A percentile compares a stretch with the other conserved stretches of the same genome.
Conservation (phyloP, 345 rosid species). For the Populus tremula region DNA sequence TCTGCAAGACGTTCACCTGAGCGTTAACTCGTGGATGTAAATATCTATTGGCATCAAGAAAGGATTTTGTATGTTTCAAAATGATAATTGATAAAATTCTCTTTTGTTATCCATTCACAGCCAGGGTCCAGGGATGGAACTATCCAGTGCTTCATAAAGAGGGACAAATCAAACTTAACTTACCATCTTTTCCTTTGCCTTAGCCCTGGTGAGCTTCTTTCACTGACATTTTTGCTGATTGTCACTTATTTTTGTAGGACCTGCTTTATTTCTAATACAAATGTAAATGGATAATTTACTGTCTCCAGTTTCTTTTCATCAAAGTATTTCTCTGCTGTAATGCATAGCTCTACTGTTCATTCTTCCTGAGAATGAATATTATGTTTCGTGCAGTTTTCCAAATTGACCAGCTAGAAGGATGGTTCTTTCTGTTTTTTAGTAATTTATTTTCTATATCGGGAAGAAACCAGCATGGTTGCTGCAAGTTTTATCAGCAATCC, state of each 20-base stretch:
- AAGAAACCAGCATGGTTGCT: not conserved
- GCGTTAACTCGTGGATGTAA: not conserved
- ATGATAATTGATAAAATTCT: conserved; percentile 12
- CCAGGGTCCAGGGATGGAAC: conserved; percentile 82
- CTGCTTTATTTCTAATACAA: not conserved
- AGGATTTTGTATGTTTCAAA: not conserved
- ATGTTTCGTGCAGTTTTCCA: not conserved
- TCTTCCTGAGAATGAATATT: not conserved
- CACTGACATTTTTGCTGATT: not conserved
- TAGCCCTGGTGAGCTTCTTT: conserved; percentile 60
- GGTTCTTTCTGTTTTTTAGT: not conserved
- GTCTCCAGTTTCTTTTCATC: not conserved
- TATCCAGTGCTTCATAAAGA: conserved; percentile 88
- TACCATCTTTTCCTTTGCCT: conserved; percentile 93
- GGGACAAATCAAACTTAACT: conserved; percentile 84
- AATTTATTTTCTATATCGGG: not conserved
- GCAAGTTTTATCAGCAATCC: not conserved
- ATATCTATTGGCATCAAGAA: conserved; percentile 1
- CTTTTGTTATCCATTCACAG: conserved; percentile 40
- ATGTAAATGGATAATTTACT: not conserved
- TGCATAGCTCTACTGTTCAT: no score
- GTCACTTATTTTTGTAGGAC: not conserved
- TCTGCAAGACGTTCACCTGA: not conserved
- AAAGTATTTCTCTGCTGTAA: not conserved
- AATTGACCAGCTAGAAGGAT: not conserved